A percentile compares a stretch with the other conserved stretches of the same genome.
phyloP scores from a whole-genome alignment of 345 rosid species.

The Euphorbia lathyris region DNA sequence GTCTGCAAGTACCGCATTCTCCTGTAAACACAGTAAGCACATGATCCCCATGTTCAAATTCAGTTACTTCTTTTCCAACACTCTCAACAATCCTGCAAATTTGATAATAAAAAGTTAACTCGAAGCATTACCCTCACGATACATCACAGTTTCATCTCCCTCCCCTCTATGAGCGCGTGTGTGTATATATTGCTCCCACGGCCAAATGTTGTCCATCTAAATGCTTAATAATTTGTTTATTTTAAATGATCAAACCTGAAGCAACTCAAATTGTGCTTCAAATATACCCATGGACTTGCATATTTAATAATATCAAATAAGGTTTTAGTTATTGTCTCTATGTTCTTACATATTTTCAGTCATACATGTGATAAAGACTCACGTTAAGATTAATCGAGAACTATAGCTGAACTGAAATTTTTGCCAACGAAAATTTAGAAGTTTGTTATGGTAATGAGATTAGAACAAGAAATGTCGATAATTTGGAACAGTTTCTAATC shows the following conservation, averaged over 20 bases:
- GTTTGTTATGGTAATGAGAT: no score
- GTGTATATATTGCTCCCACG: no score
- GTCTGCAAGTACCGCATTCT: conserved; percentile 70
- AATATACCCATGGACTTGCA: no score
- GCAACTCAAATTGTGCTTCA: neutral
- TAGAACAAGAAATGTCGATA: neutral
- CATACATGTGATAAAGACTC: neutral
- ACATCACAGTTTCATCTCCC: neutral
- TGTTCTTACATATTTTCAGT: neutral
- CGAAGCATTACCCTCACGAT: neutral
- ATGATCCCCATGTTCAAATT: conserved; percentile 80
- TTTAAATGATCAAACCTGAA: neutral
- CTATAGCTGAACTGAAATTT: no score
- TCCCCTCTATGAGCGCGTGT: no score
- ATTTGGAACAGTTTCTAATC: neutral
- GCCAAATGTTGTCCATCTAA: neutral
- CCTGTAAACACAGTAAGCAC: conserved; percentile 82
- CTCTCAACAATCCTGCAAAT: conserved; percentile 82
- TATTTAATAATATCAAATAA: neutral
- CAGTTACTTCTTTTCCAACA: conserved; percentile 69
- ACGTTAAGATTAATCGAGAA: neutral
- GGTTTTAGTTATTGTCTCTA: neutral
- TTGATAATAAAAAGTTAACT: conserved; percentile 6
- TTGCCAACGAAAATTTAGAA: neutral
- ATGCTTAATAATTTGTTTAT: neutral